phyloP scores from a whole-genome alignment of 1,284 basidiomycete species.

The Moesziomyces aphidis region DNA sequence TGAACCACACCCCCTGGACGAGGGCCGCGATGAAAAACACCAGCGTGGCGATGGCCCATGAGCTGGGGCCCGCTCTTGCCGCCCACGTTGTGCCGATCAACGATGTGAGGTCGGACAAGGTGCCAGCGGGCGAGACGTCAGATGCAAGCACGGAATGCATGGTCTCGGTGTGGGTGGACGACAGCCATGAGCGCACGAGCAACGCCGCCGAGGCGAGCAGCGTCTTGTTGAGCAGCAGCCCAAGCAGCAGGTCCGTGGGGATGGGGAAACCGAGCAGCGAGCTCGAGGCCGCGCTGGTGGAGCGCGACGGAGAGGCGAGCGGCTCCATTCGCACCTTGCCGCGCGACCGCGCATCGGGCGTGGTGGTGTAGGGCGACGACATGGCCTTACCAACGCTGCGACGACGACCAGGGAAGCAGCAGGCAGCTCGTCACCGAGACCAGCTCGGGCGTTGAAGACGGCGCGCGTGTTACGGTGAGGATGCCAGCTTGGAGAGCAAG shows the following conservation, averaged over 20 bases:
- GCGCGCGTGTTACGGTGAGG: too few species aligned
- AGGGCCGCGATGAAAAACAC: conserved; percentile 55
- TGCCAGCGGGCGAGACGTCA: not conserved
- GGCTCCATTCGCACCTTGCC: conserved; percentile 40
- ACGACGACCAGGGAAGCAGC: too few species aligned
- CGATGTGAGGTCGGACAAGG: not conserved
- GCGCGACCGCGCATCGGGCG: conserved; percentile 37
- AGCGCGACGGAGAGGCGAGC: conserved; percentile 7
- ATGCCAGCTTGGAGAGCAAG: too few species aligned
- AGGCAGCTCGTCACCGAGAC: conserved; percentile 5
- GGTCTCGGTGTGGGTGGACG: conserved; percentile 51
- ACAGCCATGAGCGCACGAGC: conserved; percentile 63
- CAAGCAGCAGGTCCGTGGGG: conserved; percentile 63
- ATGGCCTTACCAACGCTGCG: conserved; percentile 5
- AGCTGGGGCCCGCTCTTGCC: conserved; percentile 20
- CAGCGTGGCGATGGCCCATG: conserved; percentile 61
- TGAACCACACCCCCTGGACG: conserved; percentile 52
- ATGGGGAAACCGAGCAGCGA: conserved; percentile 50
- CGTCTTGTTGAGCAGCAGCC: conserved; percentile 63
- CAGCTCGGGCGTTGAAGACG: conserved; percentile 12
- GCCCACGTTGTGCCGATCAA: not conserved
- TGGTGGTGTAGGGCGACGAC: conserved; percentile 20
- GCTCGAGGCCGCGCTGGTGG: not conserved
- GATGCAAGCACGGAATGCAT: conserved; percentile 15
- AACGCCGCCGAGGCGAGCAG: conserved; percentile 63